These are phyloP conservation scores for Picochlorum costavermella DNA, from an alignment of 139 green algal species.

Conservation along the genomic window DNA sequence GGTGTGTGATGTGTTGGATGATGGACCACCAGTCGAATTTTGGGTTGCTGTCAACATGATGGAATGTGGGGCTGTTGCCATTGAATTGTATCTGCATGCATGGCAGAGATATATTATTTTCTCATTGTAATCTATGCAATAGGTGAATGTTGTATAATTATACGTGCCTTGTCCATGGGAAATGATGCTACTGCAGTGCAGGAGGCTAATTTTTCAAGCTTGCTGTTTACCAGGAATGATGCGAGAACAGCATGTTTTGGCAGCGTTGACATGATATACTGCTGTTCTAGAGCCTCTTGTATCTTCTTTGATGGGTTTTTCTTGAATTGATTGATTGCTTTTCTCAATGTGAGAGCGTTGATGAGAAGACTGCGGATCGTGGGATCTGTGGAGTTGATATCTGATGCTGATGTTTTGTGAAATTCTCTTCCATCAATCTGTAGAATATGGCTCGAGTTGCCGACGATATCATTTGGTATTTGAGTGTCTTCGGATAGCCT, in stretches of 20 bases:
- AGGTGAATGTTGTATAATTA: background rate
- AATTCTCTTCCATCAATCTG: too few species aligned
- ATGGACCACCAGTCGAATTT: conserved; percentile 7
- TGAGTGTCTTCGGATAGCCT: too few species aligned
- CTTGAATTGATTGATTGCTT: too few species aligned
- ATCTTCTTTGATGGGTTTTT: too few species aligned
- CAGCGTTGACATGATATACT: background rate
- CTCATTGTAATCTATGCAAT: background rate
- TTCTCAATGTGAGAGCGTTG: too few species aligned
- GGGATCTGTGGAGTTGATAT: too few species aligned
- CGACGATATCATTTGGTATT: too few species aligned
- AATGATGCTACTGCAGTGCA: background rate
- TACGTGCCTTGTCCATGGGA: background rate
- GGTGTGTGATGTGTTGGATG: background rate
- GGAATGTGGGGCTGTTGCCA: background rate
- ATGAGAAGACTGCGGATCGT: too few species aligned
- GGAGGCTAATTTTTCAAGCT: background rate
- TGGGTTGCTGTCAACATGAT: background rate
- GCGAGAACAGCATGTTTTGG: background rate
- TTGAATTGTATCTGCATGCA: conserved; percentile 1
- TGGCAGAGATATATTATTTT: background rate
- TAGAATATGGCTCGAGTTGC: too few species aligned
- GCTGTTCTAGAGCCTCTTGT: background rate
- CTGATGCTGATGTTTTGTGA: too few species aligned
- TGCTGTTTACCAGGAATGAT: background rate